Evolutionary conservation across 2,329 filamentous ascomycete genomes (phyloP).

Genomic region (Hymenoscyphus infarciens): DNA sequence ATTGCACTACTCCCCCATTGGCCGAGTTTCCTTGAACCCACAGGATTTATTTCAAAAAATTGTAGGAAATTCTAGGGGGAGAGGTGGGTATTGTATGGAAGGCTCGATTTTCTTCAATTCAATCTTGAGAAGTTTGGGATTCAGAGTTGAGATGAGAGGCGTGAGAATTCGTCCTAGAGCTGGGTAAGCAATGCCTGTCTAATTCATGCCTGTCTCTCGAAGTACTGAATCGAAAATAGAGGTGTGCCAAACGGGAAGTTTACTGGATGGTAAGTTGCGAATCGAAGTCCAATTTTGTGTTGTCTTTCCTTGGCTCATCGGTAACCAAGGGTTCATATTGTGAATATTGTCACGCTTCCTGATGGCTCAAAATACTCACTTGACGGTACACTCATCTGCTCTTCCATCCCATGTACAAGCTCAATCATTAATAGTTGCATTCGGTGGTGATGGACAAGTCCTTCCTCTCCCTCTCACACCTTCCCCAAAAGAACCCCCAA

Average conservation of each 20-base stretch:
- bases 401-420: background rate
- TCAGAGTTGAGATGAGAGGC: constrained; percentile 52
- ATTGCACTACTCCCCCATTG: constrained; percentile 28
- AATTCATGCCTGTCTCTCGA: background rate
- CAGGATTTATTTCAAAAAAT: constrained; percentile 31
- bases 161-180: constrained; percentile 27
- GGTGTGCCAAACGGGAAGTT: constrained; percentile 28
- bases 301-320: background rate
- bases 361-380: constrained; percentile 46
- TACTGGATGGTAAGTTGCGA: constrained; percentile 27
- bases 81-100: constrained; percentile 62
- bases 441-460: constrained; percentile 60
- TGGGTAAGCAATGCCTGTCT: background rate
- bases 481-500: constrained; percentile 20
- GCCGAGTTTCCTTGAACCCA: constrained; percentile 24
- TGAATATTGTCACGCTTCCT: constrained; percentile 56
- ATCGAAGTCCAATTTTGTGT: background rate
- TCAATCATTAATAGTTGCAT: constrained; percentile 41
- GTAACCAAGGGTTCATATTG: constrained; percentile 49
- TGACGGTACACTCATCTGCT: constrained; percentile 40
- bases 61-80: constrained; percentile 30
- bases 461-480: constrained; percentile 52
- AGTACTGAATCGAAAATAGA: constrained; percentile 8
- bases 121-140: constrained; percentile 50
- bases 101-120: constrained; percentile 52